Evolutionary conservation across 129 eudicot genomes (phyloP).

Genomic region (Artemisia tridentata): DNA sequence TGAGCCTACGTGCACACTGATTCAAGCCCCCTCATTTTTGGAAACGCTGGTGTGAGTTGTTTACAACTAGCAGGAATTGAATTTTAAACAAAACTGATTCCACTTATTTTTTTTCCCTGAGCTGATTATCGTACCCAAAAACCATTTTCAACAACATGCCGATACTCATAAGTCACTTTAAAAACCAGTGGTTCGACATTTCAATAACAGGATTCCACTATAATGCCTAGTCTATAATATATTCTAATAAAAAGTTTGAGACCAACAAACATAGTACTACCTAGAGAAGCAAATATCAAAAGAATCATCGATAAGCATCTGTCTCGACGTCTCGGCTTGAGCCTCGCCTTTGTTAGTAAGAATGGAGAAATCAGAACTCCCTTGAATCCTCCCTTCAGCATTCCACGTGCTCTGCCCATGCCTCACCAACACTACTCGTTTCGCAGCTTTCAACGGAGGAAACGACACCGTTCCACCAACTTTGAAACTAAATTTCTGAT

Average conservation of each 20-base stretch:
- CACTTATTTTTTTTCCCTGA: no score
- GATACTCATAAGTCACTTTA: no score
- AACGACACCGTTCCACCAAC: slow-evolving; percentile 25
- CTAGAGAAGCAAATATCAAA: slow-evolving; percentile 86
- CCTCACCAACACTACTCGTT: slow-evolving; percentile 87
- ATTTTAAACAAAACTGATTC: no score
- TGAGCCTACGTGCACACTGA: no score
- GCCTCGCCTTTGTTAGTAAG: slow-evolving; percentile 81
- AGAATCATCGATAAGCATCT: slow-evolving; percentile 74
- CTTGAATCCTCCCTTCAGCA: slow-evolving; percentile 91
- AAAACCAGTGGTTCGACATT: no score
- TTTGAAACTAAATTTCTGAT: slow-evolving; percentile 28
- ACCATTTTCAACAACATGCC: no score
- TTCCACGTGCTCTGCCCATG: slow-evolving; percentile 99
- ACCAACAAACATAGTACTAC: slow-evolving; percentile 13
- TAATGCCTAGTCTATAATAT: not conserved
- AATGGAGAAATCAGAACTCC: slow-evolving; percentile 81
- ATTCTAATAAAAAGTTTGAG: not conserved
- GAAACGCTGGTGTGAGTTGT: no score
- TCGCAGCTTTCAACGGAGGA: slow-evolving; percentile 56
- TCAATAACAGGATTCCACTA: no score
- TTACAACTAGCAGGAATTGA: no score
- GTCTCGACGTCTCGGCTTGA: slow-evolving; percentile 89
- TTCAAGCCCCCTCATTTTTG: no score
- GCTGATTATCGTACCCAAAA: no score